Percentiles rank a stretch among this genome's conserved stretches.
Evolutionary conservation across 495 filamentous ascomycete species (phyloP).

Genomic region (Lasiosphaeris hirsuta): DNA sequence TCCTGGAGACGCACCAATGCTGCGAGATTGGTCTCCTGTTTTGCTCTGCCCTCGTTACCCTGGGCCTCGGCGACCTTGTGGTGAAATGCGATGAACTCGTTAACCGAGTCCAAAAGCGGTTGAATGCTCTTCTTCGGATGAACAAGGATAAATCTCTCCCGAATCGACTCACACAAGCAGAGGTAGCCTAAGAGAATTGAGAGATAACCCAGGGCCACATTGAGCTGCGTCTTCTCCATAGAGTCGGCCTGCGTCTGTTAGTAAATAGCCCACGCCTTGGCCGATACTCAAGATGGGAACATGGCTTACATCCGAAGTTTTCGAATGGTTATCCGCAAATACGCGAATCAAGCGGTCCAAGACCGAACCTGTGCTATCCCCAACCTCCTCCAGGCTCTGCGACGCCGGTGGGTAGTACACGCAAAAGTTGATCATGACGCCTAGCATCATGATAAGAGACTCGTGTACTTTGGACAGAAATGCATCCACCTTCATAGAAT

Average conservation of each 20-base stretch:
- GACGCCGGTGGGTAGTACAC: slow-evolving; percentile 64
- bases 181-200: slow-evolving; percentile 80
- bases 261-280: slow-evolving; percentile 40
- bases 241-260: slow-evolving; percentile 65
- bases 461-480: slow-evolving; percentile 53
- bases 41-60: slow-evolving; percentile 44
- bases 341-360: slow-evolving; percentile 46
- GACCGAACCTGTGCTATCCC: slow-evolving; percentile 26
- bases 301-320: slow-evolving; percentile 45
- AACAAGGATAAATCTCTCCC: slow-evolving; percentile 45
- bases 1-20: slow-evolving; percentile 57
- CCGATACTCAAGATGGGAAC: slow-evolving; percentile 33
- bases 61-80: slow-evolving; percentile 62
- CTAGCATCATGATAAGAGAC: slow-evolving; percentile 72
- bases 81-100: slow-evolving; percentile 80
- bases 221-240: slow-evolving; percentile 75
- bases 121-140: slow-evolving; percentile 59
- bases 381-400: slow-evolving; percentile 32
- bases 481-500: slow-evolving; percentile 34
- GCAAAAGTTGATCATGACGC: slow-evolving; percentile 83
- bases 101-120: slow-evolving; percentile 69
- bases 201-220: slow-evolving; percentile 88
- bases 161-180: slow-evolving; percentile 56
- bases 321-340: slow-evolving; percentile 52
- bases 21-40: slow-evolving; percentile 41